A percentile compares a stretch with the other conserved stretches of the same genome.
Conservation (phyloP, 2,329 filamentous ascomycete genomes). For the Aspergillus ochraceus region DNA sequence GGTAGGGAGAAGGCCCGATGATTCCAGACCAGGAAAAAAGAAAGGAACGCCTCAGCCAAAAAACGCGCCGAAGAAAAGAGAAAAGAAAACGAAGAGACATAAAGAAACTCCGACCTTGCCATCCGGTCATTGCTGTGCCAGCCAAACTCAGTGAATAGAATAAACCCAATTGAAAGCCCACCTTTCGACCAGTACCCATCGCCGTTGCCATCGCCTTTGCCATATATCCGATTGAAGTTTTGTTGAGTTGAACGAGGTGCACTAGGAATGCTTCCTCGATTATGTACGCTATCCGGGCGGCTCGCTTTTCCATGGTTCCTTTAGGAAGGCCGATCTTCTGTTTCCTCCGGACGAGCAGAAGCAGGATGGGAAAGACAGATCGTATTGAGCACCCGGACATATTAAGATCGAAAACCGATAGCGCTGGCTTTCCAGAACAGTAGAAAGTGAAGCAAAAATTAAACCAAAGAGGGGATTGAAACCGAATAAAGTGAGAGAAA, state of each 20-base stretch:
- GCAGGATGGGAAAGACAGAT: neutral
- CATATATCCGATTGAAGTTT: no score
- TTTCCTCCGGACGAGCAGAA: neutral
- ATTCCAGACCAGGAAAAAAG: neutral
- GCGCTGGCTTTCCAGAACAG: slow-evolving; percentile 7
- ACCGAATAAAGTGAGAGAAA: no score
- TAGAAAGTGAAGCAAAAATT: slow-evolving; percentile 2
- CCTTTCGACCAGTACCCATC: slow-evolving; percentile 11
- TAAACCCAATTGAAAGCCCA: neutral
- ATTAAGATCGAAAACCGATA: slow-evolving; percentile 9
- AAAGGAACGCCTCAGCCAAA: neutral
- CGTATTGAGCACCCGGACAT: slow-evolving; percentile 8
- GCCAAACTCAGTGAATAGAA: neutral
- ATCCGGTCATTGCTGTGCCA: slow-evolving; percentile 11
- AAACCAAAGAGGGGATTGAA: slow-evolving; percentile 6
- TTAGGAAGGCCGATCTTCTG: no score
- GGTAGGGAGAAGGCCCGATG: neutral
- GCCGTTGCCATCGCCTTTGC: neutral
- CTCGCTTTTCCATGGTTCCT: no score
- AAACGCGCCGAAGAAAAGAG: slow-evolving; percentile 4
- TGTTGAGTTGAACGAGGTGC: no score
- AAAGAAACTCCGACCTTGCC: neutral
- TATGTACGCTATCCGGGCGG: no score
- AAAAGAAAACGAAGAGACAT: slow-evolving; percentile 6
- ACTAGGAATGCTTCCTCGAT: no score